A percentile compares a stretch with the other conserved stretches of the same genome.
Evolutionary conservation across 202 grass and related monocot genomes (phyloP).

Genomic region (Elaeis oleifera): DNA sequence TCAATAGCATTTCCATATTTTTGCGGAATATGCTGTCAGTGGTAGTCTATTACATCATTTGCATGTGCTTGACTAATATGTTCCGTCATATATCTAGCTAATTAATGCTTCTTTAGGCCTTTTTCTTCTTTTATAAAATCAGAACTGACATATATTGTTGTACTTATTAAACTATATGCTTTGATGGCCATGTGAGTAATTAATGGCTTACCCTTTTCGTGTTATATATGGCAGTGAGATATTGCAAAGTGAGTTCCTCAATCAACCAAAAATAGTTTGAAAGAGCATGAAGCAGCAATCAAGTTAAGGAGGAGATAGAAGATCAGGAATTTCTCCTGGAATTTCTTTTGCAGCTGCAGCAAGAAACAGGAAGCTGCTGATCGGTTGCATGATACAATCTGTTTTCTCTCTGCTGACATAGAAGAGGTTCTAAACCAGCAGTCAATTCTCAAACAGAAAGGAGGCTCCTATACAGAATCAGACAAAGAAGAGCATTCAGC

Average conservation of each 20-base stretch:
- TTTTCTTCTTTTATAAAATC: too few species aligned
- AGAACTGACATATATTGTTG: too few species aligned
- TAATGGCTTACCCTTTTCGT: too few species aligned
- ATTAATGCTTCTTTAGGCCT: too few species aligned
- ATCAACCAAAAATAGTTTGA: constrained; percentile 62
- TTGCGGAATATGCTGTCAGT: too few species aligned
- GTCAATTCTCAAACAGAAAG: constrained; percentile 37
- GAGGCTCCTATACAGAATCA: constrained; percentile 34
- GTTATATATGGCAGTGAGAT: constrained; percentile 34
- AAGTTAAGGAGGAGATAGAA: constrained; percentile 83
- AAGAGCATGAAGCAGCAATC: constrained; percentile 68
- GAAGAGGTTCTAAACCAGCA: constrained; percentile 57
- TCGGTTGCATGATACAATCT: constrained; percentile 62
- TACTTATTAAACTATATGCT: too few species aligned
- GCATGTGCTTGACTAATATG: too few species aligned
- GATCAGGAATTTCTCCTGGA: constrained; percentile 78
- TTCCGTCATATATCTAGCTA: too few species aligned
- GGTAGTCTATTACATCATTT: too few species aligned
- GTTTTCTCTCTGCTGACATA: constrained; percentile 85
- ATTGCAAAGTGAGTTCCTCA: constrained; percentile 87
- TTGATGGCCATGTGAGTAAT: too few species aligned
- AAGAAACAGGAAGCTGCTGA: constrained; percentile 68
- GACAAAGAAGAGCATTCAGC: constrained; percentile 52
- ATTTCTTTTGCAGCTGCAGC: constrained; percentile 78
- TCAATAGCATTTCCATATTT: too few species aligned